Evolutionary conservation across 441 rosid genomes (phyloP).

Genomic region (Lepidium campestre): DNA sequence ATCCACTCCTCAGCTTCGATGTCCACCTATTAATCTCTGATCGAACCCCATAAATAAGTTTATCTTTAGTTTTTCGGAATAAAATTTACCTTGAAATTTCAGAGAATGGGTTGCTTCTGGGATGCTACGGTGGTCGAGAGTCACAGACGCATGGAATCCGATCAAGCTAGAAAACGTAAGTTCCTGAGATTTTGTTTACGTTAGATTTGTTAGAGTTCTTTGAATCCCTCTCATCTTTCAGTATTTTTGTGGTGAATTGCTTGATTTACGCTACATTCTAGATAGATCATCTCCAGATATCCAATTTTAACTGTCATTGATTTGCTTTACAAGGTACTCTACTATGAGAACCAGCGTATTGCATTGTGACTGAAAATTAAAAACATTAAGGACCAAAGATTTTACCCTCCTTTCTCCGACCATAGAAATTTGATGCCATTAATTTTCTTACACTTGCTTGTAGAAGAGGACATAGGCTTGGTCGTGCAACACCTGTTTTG

Average conservation of each 20-base stretch:
- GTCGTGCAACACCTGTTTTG: conserved; percentile 70
- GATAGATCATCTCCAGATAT: neutral
- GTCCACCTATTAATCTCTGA: conserved; percentile 5
- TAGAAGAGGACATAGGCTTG: conserved; percentile 96
- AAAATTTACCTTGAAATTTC: neutral
- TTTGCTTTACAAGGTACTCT: conserved; percentile 16
- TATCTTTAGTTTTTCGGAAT: too few species aligned
- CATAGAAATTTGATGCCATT: neutral
- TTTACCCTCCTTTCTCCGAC: neutral
- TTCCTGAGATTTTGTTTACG: neutral
- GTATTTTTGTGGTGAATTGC: conserved; percentile 16
- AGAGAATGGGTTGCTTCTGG: conserved; percentile 68
- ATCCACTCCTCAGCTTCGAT: conserved; percentile 17
- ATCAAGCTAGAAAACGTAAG: conserved; percentile 45
- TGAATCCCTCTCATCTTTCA: conserved; percentile 5
- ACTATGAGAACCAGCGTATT: conserved; percentile 6
- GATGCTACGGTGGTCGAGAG: conserved; percentile 79
- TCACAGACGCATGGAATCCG: conserved; percentile 36
- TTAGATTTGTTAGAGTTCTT: neutral
- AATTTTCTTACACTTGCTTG: conserved; percentile 51
- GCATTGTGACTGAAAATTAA: neutral
- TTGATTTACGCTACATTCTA: neutral
- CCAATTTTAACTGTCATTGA: neutral
- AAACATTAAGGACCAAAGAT: neutral
- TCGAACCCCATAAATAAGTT: neutral